Evolutionary conservation across 768 basidiomycete species (phyloP), one percentile per base, ranked within the genome.

Genomic region (Sporobolomyces phaffii): DNA sequence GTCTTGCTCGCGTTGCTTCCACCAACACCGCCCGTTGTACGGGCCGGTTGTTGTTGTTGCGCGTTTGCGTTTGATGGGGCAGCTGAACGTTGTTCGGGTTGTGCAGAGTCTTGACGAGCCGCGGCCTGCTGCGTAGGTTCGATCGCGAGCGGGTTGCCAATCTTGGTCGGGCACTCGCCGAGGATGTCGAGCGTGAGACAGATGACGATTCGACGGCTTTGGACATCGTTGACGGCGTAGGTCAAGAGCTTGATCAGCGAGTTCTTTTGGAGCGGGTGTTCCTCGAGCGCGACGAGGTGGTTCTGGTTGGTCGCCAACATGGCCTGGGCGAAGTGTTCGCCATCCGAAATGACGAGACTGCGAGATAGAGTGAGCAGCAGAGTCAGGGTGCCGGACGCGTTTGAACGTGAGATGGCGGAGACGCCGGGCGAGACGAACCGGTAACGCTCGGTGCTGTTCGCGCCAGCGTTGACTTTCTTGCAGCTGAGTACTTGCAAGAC

Each of bases 231-330:
- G 74, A 86, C 87, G 1, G 90, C 87, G 74, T 89, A 84, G 73
- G 84, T 86, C 67, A 86, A 85, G 40, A 96, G 78, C 45, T 83
- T 81, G 43, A 87, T 83, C 26, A 98, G 78, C 1, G 84, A 81
- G 74, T 88, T 81, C 75, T 86, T 89, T 41, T 78, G 78, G 38
- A 97, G 80, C 1, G 79, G 74, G 9, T 85, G 83, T 0, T 84
- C 80, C 20, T 86, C 82, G 7, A 24, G 26, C 0, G 29, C 8
- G 18, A 93, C 85, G 70, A 90, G 79, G 10, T 80, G 68, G 74
- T 97, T 97, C 49, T 92, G 83, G 74, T 91, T 88, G 0, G 93
- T 97, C 7, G 92, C 90, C 38, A 98, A 81, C 96, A 99, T 97
- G 29, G 89, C 86, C 77, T 97, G 96, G 52, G 88, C 81, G 77